A percentile compares a stretch with the other conserved stretches of the same genome.
Evolutionary conservation across 208 protist genomes (phyloP).

Genomic region (Entamoeba dispar): DNA sequence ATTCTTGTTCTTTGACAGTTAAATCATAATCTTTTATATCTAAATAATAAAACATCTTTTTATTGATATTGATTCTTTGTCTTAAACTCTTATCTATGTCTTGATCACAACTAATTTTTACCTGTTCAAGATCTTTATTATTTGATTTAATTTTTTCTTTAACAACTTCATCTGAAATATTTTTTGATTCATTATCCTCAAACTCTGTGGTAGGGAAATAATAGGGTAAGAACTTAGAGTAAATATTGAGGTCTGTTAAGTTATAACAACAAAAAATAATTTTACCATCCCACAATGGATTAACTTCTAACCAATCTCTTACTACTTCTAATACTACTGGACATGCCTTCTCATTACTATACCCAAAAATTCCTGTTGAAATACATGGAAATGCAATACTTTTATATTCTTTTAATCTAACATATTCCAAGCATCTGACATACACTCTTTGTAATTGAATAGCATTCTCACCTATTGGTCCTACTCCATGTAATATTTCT

Average conservation of each 20-base stretch:
- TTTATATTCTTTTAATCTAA: slow-evolving; percentile 31
- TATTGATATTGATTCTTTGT: too few relatives aligned
- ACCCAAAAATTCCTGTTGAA: slow-evolving; percentile 58
- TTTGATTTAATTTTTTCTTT: too few relatives aligned
- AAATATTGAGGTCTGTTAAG: not conserved
- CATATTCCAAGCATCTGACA: slow-evolving; percentile 35
- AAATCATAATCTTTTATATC: too few relatives aligned
- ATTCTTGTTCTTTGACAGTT: too few relatives aligned
- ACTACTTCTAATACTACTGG: slow-evolving; percentile 42
- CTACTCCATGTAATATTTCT: slow-evolving; percentile 53
- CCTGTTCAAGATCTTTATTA: too few relatives aligned
- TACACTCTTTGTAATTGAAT: slow-evolving; percentile 42
- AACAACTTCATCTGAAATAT: too few relatives aligned
- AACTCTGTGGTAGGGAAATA: not conserved
- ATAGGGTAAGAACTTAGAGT: not conserved
- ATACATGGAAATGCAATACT: slow-evolving; percentile 51
- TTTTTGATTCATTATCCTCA: too few relatives aligned
- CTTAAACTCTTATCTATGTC: too few relatives aligned
- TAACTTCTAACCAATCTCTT: not conserved
- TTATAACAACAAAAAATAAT: not conserved
- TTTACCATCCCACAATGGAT: not conserved
- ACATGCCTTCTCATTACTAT: slow-evolving; percentile 39
- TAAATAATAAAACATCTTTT: too few relatives aligned
- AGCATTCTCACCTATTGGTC: slow-evolving; percentile 47
- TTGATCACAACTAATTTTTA: too few relatives aligned